Percentiles rank a stretch among this genome's conserved stretches.
Conservation (phyloP, 345 rosid species). For the Theobroma cacao region DNA sequence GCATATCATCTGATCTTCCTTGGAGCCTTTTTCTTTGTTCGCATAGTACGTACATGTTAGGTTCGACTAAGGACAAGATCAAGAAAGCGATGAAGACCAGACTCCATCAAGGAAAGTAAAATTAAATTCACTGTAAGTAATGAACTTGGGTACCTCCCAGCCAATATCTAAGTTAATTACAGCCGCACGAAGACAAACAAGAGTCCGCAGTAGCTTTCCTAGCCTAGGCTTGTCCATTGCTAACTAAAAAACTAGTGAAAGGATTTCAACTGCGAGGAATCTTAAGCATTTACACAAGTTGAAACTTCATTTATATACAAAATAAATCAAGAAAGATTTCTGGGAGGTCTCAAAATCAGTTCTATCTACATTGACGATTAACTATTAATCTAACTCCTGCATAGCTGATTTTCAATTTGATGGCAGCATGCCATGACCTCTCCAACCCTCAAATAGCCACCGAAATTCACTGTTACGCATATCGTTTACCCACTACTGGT, state of each 20-base stretch:
- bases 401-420: background rate
- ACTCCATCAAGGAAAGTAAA: background rate
- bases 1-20: background rate
- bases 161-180: background rate
- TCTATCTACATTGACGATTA: background rate
- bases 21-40: background rate
- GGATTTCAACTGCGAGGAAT: background rate
- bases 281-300: background rate
- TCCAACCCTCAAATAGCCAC: background rate
- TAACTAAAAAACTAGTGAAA: background rate
- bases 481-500: background rate
- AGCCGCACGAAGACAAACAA: background rate
- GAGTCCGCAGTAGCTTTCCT: too few relatives aligned
- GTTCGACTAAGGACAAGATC: background rate
- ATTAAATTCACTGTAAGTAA: background rate
- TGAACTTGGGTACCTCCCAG: background rate
- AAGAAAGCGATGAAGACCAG: background rate
- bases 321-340: background rate
- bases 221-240: too few relatives aligned
- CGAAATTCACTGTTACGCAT: background rate
- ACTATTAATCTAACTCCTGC: background rate
- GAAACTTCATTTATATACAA: background rate
- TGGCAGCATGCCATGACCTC: background rate
- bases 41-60: background rate
- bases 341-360: background rate